A percentile compares a stretch with the other conserved stretches of the same genome.
Conservation (phyloP, 768 basidiomycete genomes). For the Kwoniella europaea region DNA sequence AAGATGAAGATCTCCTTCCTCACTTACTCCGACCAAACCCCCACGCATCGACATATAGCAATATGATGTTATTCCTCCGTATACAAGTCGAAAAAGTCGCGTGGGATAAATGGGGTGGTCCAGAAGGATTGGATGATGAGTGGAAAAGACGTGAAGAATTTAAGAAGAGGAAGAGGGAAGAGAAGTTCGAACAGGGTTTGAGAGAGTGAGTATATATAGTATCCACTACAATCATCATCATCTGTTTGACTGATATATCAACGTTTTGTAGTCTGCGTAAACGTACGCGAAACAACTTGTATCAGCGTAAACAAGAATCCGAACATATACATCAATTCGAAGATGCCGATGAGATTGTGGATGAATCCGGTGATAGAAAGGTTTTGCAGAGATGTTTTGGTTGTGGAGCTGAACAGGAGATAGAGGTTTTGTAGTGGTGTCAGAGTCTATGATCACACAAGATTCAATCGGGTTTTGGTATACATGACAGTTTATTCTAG, state of each 20-base stretch:
- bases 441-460: too few species aligned
- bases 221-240: neutral
- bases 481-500: too few species aligned
- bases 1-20: slow-evolving; percentile 87
- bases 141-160: slow-evolving; percentile 77
- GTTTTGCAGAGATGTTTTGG: slow-evolving; percentile 73
- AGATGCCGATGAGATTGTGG: slow-evolving; percentile 60
- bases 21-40: slow-evolving; percentile 94
- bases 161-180: slow-evolving; percentile 87
- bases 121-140: slow-evolving; percentile 86
- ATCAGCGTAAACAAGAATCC: slow-evolving; percentile 82
- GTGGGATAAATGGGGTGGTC: slow-evolving; percentile 96
- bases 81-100: slow-evolving; percentile 90
- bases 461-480: too few species aligned
- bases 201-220: slow-evolving; percentile 63
- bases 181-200: slow-evolving; percentile 90
- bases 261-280: slow-evolving; percentile 64
- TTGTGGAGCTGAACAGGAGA: slow-evolving; percentile 89
- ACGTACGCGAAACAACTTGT: slow-evolving; percentile 84
- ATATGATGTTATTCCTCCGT: slow-evolving; percentile 98
- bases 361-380: slow-evolving; percentile 54
- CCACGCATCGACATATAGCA: slow-evolving; percentile 91
- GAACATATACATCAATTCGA: slow-evolving; percentile 89
- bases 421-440: slow-evolving; percentile 71
- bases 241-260: neutral